Evolutionary conservation across 305 asterid genomes (phyloP), one percentile per base, ranked within the genome.

Genomic region (Fraxinus paxiana): DNA sequence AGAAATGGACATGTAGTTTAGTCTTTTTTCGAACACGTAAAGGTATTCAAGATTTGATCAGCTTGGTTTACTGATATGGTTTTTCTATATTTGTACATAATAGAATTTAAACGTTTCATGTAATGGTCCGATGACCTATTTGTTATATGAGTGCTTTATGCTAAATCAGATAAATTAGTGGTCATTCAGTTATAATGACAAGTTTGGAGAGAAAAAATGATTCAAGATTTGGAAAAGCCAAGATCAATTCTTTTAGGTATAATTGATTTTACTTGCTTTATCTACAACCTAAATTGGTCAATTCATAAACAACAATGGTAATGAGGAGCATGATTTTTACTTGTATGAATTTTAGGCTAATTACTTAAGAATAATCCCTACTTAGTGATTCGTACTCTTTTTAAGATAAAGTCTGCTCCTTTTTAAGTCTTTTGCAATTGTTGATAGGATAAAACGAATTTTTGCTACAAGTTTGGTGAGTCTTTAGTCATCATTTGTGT

Each of bases 1-100:
- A 7, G 84, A 59, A 22, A 92, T 88, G 48, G 86, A 82, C 59
- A 74, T 77, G 48, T 92, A 92, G 80, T 89, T 92, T 18, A 61
- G 30, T 38, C 46, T 38, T 38, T 38, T 38, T 38, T 38, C 13
- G 3, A 38, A 38, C 46, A 38, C 46, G 15, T 22, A 61, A 61
- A 61, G 33, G 30, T 20, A 61, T 61, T 24, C 70, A 22, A 18
- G 70, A 61, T 24, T 61, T 61, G 30, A 20, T 61, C 70, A 61
- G 31, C 70, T 61, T 6, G 70, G 70, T 61, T 61, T 20, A 61
- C 70, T 61, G 3, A 24, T 9, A 24, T 26, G 12, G 7, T 26
- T 7, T 26, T 63, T 37, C 8, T 37, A 37, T 24, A 63, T 9
- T 63, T 63, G 34, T 24, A 24, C 12, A 63, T 63, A 63, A 63